Evolutionary conservation across 106 monocot species (phyloP).

Genomic region (Phalaenopsis equestris): DNA sequence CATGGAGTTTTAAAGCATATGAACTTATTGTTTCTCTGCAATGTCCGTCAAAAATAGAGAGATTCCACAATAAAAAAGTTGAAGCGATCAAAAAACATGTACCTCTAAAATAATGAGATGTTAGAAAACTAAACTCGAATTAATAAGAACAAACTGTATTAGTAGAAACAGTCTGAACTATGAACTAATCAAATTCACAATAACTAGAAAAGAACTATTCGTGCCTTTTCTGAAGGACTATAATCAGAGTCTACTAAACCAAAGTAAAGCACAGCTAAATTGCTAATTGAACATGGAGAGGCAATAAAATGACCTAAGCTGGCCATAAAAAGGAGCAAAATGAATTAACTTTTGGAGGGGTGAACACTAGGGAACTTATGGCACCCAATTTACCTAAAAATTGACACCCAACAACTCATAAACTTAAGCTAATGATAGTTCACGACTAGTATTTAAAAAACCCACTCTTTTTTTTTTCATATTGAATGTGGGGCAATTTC

Average conservation of each 20-base stretch:
- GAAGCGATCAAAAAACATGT: not conserved
- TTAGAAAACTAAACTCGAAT: not conserved
- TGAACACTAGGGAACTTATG: no score
- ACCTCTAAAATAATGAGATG: not conserved
- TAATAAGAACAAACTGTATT: not conserved
- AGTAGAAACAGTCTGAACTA: not conserved
- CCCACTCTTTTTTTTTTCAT: no score
- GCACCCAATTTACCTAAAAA: no score
- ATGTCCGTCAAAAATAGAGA: not conserved
- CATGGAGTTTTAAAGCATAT: slow-evolving; percentile 38
- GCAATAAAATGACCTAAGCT: no score
- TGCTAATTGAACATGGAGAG: not conserved
- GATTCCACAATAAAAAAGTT: not conserved
- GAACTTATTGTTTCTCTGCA: slow-evolving; percentile 32
- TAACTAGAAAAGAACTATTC: not conserved
- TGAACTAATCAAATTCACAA: not conserved
- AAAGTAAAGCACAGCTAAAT: not conserved
- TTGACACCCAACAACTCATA: not conserved
- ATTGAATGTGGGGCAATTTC: no score
- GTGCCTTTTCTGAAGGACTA: not conserved
- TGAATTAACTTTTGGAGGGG: no score
- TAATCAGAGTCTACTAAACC: not conserved
- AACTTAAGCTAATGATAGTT: not conserved
- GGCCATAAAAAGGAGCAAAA: no score
- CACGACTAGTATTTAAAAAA: no score